Percentiles rank a stretch among this genome's conserved stretches.
phyloP scores from a whole-genome alignment of 768 basidiomycete genomes.

The Calvatia gigantea region DNA sequence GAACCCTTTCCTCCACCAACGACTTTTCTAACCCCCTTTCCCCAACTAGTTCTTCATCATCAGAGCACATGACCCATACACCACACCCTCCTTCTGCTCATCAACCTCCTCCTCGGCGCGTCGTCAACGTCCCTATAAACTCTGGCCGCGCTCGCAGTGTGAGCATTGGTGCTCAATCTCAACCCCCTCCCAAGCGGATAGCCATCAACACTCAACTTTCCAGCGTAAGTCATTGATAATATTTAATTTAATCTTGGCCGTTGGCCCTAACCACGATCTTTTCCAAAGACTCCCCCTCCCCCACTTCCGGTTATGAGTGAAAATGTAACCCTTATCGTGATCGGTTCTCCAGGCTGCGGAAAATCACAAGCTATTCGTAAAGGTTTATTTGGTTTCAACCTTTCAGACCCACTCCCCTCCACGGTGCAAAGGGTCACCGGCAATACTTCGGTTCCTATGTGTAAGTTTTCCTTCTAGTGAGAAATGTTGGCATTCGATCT shows the following conservation, averaged over 20 bases:
- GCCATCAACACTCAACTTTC: slow-evolving; percentile 32
- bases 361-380: slow-evolving; percentile 81
- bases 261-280: not conserved
- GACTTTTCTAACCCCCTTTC: not conserved
- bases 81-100: slow-evolving; percentile 14
- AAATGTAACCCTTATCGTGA: slow-evolving; percentile 67
- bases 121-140: slow-evolving; percentile 16
- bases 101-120: not conserved
- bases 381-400: slow-evolving; percentile 62
- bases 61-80: not conserved
- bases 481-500: not conserved
- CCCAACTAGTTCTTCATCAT: not conserved
- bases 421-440: slow-evolving; percentile 13
- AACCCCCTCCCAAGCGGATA: slow-evolving; percentile 29
- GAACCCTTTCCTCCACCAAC: slow-evolving; percentile 26
- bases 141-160: slow-evolving; percentile 55
- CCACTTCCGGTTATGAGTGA: slow-evolving; percentile 11
- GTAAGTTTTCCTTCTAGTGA: slow-evolving; percentile 3
- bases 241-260: not conserved
- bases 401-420: slow-evolving; percentile 40
- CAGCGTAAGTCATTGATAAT: slow-evolving; percentile 20
- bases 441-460: slow-evolving; percentile 5
- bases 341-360: slow-evolving; percentile 77
- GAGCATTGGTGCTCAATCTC: slow-evolving; percentile 49
- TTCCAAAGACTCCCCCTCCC: slow-evolving; percentile 1